Conservation (phyloP, 2,329 filamentous ascomycete genomes). For the Tympanopsis confertula region DNA sequence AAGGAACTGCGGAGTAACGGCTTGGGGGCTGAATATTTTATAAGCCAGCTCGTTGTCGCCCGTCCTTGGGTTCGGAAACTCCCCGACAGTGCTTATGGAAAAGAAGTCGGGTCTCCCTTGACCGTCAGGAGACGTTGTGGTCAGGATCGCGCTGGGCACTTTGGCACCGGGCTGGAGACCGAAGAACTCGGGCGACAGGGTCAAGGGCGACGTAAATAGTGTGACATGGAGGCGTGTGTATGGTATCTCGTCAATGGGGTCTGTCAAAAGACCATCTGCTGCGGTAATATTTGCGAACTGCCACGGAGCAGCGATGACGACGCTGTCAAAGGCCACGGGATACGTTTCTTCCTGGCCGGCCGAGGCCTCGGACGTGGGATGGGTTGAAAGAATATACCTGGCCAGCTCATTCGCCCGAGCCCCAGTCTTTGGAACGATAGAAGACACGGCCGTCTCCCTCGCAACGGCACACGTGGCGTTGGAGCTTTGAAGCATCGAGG, state of each 20-base stretch:
- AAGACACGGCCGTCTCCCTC: conserved; percentile 57
- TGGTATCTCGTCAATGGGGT: conserved; percentile 63
- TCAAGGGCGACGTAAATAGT: conserved; percentile 63
- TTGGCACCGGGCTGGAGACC: conserved; percentile 41
- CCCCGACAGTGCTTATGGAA: conserved; percentile 70
- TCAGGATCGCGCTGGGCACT: conserved; percentile 68
- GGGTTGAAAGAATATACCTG: conserved; percentile 34
- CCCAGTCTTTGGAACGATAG: conserved; percentile 38
- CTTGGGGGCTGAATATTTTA: conserved; percentile 51
- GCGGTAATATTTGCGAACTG: conserved; percentile 65
- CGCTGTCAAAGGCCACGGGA: conserved; percentile 56
- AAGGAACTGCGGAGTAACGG: conserved; percentile 39
- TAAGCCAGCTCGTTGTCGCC: conserved; percentile 26
- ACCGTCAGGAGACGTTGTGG: conserved; percentile 46
- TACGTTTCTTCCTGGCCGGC: conserved; percentile 22
- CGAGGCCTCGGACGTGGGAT: conserved; percentile 9
- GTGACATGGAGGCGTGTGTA: conserved; percentile 85
- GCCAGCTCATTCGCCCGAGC: conserved; percentile 22
- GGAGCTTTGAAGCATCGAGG: conserved; percentile 61
- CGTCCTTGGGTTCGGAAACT: no score
- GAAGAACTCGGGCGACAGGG: conserved; percentile 58
- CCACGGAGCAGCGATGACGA: conserved; percentile 73
- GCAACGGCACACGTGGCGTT: conserved; percentile 37
- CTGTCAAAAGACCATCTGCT: conserved; percentile 55
- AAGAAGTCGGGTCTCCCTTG: conserved; percentile 72